Conservation (phyloP, 2,329 filamentous ascomycete genomes). For the Aspergillaceae sp. region DNA sequence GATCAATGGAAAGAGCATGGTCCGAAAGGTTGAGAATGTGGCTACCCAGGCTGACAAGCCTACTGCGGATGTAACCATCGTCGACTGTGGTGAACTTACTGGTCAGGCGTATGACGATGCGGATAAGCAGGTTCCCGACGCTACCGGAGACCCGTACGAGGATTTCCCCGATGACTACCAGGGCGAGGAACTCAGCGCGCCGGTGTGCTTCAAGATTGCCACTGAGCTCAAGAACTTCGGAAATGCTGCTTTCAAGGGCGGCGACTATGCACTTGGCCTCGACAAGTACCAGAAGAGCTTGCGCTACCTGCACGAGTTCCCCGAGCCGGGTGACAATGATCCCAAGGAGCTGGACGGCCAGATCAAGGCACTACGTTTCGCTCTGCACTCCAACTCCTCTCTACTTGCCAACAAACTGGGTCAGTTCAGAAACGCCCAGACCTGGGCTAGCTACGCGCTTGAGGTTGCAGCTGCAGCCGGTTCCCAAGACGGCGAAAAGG, state of each 20-base stretch:
- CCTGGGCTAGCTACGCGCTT: constrained; percentile 64
- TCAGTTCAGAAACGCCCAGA: constrained; percentile 60
- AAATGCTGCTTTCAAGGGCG: constrained; percentile 82
- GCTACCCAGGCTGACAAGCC: constrained; percentile 73
- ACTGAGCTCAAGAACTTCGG: constrained; percentile 82
- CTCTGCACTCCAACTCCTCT: constrained; percentile 79
- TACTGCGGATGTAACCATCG: constrained; percentile 60
- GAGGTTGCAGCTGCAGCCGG: constrained; percentile 51
- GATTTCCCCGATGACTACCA: constrained; percentile 83
- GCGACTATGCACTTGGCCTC: constrained; percentile 61
- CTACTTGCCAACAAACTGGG: constrained; percentile 75
- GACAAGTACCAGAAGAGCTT: constrained; percentile 93
- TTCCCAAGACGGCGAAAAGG: constrained; percentile 64
- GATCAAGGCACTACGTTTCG: constrained; percentile 68
- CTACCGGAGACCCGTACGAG: constrained; percentile 83
- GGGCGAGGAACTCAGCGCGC: constrained; percentile 54
- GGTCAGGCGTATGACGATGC: constrained; percentile 60
- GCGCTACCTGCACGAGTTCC: constrained; percentile 80
- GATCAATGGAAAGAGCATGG: constrained; percentile 79
- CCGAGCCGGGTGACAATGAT: constrained; percentile 60
- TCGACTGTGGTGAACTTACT: constrained; percentile 76
- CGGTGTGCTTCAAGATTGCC: constrained; percentile 68
- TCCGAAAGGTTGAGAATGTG: constrained; percentile 83
- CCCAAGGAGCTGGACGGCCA: constrained; percentile 57
- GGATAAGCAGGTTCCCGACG: constrained; percentile 62